Base-by-base conservation (phyloP, 1,284 basidiomycete genomes). In the Mycena citricolor region DNA sequence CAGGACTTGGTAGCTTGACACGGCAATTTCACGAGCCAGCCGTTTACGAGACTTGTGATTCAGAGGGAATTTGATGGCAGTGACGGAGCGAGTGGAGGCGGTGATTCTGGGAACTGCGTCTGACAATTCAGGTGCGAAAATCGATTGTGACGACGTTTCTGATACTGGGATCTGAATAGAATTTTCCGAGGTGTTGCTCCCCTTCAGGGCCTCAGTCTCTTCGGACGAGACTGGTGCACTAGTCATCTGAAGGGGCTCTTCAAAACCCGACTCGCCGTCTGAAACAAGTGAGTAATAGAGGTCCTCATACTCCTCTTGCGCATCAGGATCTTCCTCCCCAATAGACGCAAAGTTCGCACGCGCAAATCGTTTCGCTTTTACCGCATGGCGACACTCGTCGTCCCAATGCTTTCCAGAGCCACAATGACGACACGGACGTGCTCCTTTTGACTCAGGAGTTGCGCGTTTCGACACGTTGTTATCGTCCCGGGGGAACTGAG, bases 341-440 rank as follows among this genome's bases (percentile, higher is more conserved):
- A 19, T 19, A 12, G n/a, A 14, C 16, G 42, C 37, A 14, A 39
- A 26, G 20, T 26, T 16, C n/a, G 42, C 39, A 22, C 37, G 12
- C 14, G 42, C 37, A 5, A 8, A 28, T 23, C 34, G 11, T 22
- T 7, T 38, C 20, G n/a, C 23, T 29, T 29, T 19, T 13, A n/a
- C 11, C 14, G 35, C 32, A 28, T 39, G 24, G 6, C 23, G 8
- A 32, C 56, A 57, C 13, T 57, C 54, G 23, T 45, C 35, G 23
- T 57, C 56, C 56, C 56, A 57, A 28, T 57, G 56, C n/a, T 52
- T 54, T 17, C 17, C 21, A 16, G 45, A 49, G 16, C 56, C 54
- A 31, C 56, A 57, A 32, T 57, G 51, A n/a, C 44, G 34, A 38
- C 56, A 57, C 4, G 54, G 54, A 24, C 54, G 21, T 14, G 49